Conservation (phyloP, 2,329 filamentous ascomycete species). For the Lecanoromycetidae sp. region DNA sequence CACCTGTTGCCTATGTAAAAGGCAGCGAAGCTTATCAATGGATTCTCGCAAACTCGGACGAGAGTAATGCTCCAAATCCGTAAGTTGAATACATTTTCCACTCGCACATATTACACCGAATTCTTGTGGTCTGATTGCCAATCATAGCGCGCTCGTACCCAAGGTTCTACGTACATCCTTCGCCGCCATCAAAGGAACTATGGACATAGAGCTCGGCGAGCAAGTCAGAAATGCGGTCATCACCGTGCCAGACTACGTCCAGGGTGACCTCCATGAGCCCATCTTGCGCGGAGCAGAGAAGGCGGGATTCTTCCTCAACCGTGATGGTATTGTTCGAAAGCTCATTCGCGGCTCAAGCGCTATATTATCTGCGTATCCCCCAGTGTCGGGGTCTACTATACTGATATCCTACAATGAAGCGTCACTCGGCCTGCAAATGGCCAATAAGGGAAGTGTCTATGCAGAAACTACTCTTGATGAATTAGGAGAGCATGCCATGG, state of each 20-base stretch:
- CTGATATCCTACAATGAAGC: no score
- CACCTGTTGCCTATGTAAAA: neutral
- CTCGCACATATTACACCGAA: neutral
- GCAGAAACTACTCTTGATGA: no score
- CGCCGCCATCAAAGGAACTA: neutral
- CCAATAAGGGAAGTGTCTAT: no score
- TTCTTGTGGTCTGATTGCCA: neutral
- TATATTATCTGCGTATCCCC: neutral
- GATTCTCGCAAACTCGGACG: neutral
- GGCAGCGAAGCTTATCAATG: neutral
- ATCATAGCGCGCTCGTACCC: neutral
- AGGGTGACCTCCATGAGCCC: neutral
- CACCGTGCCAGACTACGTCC: neutral
- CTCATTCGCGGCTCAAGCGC: neutral
- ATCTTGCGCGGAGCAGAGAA: neutral
- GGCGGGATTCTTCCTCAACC: neutral
- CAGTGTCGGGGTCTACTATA: no score
- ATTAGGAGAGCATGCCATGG: no score
- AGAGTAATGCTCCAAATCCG: neutral
- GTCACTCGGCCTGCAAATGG: no score
- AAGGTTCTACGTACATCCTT: neutral
- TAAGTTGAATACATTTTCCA: neutral
- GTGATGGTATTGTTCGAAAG: neutral
- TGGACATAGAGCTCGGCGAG: neutral
- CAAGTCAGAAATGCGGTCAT: neutral